These are phyloP conservation scores for Arabidopsis arenosa DNA, from an alignment of 345 rosid species.

Conservation along the genomic window DNA sequence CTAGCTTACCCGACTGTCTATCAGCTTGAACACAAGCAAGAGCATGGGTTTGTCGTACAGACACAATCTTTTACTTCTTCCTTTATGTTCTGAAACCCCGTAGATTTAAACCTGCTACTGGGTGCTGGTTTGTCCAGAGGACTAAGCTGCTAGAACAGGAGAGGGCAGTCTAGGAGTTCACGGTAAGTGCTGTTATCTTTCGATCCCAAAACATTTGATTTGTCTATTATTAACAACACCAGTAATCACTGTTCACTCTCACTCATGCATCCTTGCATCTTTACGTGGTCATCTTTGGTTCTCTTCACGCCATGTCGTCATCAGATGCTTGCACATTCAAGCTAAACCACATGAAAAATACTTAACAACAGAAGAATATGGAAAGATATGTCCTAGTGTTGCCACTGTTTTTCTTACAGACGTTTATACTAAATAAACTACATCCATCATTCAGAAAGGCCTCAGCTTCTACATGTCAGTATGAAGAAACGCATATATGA, in stretches of 20 bases:
- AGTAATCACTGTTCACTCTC: not conserved
- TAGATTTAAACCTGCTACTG: not conserved
- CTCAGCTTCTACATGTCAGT: not conserved
- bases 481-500: not conserved
- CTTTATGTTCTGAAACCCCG: constrained; percentile 2
- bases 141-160: not conserved
- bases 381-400: not conserved
- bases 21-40: constrained; percentile 6
- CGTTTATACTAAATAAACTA: not conserved
- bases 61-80: constrained; percentile 1
- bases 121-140: not conserved
- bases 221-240: not conserved
- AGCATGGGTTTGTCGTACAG: not conserved
- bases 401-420: not conserved
- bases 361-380: not conserved
- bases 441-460: not conserved
- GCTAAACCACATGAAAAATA: not conserved
- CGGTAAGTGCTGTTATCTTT: not conserved
- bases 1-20: not conserved
- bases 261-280: constrained; percentile 4
- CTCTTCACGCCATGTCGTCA: not conserved
- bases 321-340: not conserved
- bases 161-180: not conserved
- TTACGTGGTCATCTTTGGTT: not conserved
- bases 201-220: not conserved